Conservation (phyloP, 1,284 basidiomycete species). For the Heimioporus retisporus region DNA sequence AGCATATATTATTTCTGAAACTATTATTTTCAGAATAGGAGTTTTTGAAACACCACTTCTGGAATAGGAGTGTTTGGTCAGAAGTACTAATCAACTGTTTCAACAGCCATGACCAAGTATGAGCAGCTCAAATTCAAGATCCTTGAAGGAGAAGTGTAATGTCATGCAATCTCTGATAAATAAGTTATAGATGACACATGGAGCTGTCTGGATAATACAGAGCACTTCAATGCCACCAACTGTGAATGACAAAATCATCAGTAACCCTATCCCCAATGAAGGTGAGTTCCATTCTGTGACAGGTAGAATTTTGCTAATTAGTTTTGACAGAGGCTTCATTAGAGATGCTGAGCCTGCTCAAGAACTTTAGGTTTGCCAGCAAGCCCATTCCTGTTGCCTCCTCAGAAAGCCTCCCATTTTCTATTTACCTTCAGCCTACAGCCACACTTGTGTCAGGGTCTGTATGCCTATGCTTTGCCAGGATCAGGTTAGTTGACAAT, state of each 20-base stretch:
- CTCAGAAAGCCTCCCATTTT: slow-evolving; percentile 32
- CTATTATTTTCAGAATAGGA: too few relatives aligned
- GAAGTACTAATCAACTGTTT: too few relatives aligned
- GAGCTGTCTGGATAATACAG: slow-evolving; percentile 45
- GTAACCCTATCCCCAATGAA: slow-evolving; percentile 71
- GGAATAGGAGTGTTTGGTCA: too few relatives aligned
- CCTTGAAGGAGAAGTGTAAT: slow-evolving; percentile 44
- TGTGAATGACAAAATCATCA: slow-evolving; percentile 71
- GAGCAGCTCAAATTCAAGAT: slow-evolving; percentile 40
- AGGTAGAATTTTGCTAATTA: slow-evolving; percentile 15
- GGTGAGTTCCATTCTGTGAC: slow-evolving; percentile 50
- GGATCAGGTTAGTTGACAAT: slow-evolving; percentile 16
- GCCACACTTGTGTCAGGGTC: slow-evolving; percentile 74
- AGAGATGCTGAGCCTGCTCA: slow-evolving; percentile 79
- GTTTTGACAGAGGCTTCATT: slow-evolving; percentile 68
- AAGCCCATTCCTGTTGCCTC: slow-evolving; percentile 76
- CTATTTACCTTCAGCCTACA: slow-evolving; percentile 42
- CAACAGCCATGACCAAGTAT: slow-evolving; percentile 44
- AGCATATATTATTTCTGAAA: too few relatives aligned
- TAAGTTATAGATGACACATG: slow-evolving; percentile 47
- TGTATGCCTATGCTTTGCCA: slow-evolving; percentile 30
- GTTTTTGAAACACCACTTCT: too few relatives aligned
- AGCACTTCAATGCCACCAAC: slow-evolving; percentile 52
- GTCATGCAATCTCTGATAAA: slow-evolving; percentile 54
- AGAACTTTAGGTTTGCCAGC: slow-evolving; percentile 66